Percentiles rank a stretch among this genome's conserved stretches.
These are phyloP conservation scores for Apiotrichum laibachii DNA, from an alignment of 1,284 basidiomycete genomes.

Conservation along the genomic window DNA sequence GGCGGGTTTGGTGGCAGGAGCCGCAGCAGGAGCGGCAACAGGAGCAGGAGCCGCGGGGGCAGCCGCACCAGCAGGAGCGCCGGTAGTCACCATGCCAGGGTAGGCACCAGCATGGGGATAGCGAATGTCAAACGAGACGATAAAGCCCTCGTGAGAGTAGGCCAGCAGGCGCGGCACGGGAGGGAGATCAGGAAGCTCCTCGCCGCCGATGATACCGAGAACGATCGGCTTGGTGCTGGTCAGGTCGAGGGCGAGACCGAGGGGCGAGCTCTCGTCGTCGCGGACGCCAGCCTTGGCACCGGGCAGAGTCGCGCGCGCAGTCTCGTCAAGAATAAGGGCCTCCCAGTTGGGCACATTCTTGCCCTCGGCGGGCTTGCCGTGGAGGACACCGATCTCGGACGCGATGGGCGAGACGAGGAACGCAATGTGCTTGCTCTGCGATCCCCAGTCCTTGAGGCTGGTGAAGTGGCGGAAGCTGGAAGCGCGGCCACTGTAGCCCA, in stretches of 20 bases:
- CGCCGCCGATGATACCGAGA: constrained; percentile 52
- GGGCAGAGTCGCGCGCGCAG: constrained; percentile 54
- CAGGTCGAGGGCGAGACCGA: constrained; percentile 56
- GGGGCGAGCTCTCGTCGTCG: constrained; percentile 53
- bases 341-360: constrained; percentile 49
- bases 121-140: constrained; percentile 55
- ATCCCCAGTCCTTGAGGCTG: constrained; percentile 50
- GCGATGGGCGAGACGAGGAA: constrained; percentile 54
- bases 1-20: constrained; percentile 6
- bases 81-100: constrained; percentile 46
- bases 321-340: constrained; percentile 54
- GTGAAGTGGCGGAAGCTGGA: constrained; percentile 46
- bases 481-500: constrained; percentile 47
- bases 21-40: neutral
- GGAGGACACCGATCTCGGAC: constrained; percentile 49
- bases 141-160: constrained; percentile 55
- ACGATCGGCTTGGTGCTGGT: constrained; percentile 50
- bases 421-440: constrained; percentile 41
- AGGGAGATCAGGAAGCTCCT: constrained; percentile 52
- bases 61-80: constrained; percentile 3
- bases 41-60: constrained; percentile 10
- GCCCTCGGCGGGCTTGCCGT: constrained; percentile 29
- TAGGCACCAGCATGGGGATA: constrained; percentile 50
- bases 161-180: constrained; percentile 53
- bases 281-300: constrained; percentile 46